Conservation (phyloP, 176 grass and related monocot species). For the Oryza australiensis region DNA sequence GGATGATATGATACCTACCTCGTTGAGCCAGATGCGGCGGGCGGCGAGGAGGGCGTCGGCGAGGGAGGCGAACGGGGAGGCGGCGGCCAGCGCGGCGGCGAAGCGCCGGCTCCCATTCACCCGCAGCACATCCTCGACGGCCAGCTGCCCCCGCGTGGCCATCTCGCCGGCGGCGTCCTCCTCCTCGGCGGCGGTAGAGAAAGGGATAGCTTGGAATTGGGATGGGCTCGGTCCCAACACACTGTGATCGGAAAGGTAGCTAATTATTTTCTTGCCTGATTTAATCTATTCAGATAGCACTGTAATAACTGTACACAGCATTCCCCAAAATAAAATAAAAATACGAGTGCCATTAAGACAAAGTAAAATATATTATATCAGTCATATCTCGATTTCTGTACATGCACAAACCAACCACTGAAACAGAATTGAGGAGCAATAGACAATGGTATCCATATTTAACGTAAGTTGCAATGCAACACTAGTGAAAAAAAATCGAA, state of each 20-base stretch:
- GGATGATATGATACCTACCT: conserved; percentile 33
- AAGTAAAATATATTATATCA: not conserved
- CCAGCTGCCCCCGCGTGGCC: conserved; percentile 30
- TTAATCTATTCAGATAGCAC: no score
- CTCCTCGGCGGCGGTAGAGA: not conserved
- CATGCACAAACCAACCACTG: not conserved
- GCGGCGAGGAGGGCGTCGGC: conserved; percentile 60
- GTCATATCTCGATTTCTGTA: not conserved
- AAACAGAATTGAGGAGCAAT: not conserved
- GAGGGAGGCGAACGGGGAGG: conserved; percentile 72
- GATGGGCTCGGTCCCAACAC: no score
- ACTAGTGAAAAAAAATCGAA: no score
- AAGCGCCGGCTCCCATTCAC: conserved; percentile 76
- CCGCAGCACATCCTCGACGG: conserved; percentile 52
- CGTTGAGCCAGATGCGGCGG: conserved; percentile 84
- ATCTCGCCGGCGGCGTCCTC: conserved; percentile 23
- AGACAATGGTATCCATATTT: not conserved
- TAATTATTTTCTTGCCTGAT: no score
- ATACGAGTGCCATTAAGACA: not conserved
- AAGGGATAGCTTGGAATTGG: no score
- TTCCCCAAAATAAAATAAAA: no score
- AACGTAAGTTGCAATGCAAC: not conserved
- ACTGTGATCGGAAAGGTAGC: no score
- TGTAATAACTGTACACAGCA: not conserved
- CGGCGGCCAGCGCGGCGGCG: conserved; percentile 59